Conservation (phyloP, 139 green algal species). For the Mychonastes homosphaera region DNA sequence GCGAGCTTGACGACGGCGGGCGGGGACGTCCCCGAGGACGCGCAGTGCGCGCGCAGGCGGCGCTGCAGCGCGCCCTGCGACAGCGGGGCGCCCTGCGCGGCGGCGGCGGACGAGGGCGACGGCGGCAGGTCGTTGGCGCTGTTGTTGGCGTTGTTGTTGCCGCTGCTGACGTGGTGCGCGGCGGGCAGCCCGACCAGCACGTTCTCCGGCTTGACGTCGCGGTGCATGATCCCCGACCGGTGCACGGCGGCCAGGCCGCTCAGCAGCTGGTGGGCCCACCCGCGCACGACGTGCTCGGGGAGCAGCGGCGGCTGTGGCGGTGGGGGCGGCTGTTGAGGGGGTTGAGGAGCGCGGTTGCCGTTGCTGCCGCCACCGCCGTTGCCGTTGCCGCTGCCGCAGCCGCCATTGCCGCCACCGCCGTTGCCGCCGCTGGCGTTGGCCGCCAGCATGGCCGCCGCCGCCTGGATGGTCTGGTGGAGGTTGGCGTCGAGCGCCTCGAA, state of each 20-base stretch:
- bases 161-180: not conserved
- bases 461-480: too few species aligned
- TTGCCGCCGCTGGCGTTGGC: too few species aligned
- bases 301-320: too few species aligned
- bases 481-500: too few species aligned
- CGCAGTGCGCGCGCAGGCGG: slow-evolving; percentile 86
- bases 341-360: too few species aligned
- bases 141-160: not conserved
- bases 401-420: too few species aligned
- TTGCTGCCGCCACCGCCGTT: too few species aligned
- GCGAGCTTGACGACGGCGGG: slow-evolving; percentile 88
- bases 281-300: not conserved
- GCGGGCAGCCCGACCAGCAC: not conserved
- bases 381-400: too few species aligned
- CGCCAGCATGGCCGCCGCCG: too few species aligned
- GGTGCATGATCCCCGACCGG: slow-evolving; percentile 4
- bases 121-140: not conserved
- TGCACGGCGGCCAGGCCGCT: slow-evolving; percentile 7
- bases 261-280: slow-evolving; percentile 14
- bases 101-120: not conserved
- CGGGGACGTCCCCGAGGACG: too few species aligned
- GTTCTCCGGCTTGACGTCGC: slow-evolving; percentile 27
- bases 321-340: too few species aligned
- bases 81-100: not conserved
- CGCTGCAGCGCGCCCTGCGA: slow-evolving; percentile 59